Conservation (phyloP, 2,329 filamentous ascomycete species). For the Pyricularia pennisetigena region DNA sequence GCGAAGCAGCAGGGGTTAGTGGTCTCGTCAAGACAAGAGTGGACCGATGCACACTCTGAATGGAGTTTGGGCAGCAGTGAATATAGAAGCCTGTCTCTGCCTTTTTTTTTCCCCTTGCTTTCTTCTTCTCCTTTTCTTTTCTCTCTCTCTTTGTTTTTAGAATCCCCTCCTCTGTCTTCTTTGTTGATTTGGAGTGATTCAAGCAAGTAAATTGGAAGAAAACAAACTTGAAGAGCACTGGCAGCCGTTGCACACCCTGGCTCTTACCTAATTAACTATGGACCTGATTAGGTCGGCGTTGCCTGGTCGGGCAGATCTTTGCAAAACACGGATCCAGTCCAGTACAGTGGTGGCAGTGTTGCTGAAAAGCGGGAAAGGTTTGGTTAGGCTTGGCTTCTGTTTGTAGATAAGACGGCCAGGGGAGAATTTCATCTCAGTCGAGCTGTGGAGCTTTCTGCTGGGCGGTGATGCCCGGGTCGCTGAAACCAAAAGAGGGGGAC, state of each 20-base stretch:
- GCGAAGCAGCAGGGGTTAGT: constrained; percentile 1
- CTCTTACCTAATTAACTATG: neutral
- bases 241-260: neutral
- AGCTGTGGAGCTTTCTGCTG: neutral
- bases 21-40: neutral
- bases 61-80: neutral
- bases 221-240: neutral
- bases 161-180: neutral
- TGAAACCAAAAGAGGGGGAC: constrained; percentile 4
- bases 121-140: constrained; percentile 1
- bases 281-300: neutral
- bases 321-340: neutral
- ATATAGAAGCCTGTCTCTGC: neutral
- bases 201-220: neutral
- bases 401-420: constrained; percentile 4
- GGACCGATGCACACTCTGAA: neutral
- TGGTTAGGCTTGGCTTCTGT: constrained; percentile 1
- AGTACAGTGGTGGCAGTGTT: neutral
- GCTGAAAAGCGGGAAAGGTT: neutral
- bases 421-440: constrained; percentile 2
- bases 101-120: neutral
- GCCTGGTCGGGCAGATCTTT: neutral
- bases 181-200: neutral
- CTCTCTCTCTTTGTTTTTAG: neutral
- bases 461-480: neutral